Evolutionary conservation across 2,329 filamentous ascomycete genomes (phyloP), one percentile per base, ranked within the genome.

Genomic region (Aspergillus felis): DNA sequence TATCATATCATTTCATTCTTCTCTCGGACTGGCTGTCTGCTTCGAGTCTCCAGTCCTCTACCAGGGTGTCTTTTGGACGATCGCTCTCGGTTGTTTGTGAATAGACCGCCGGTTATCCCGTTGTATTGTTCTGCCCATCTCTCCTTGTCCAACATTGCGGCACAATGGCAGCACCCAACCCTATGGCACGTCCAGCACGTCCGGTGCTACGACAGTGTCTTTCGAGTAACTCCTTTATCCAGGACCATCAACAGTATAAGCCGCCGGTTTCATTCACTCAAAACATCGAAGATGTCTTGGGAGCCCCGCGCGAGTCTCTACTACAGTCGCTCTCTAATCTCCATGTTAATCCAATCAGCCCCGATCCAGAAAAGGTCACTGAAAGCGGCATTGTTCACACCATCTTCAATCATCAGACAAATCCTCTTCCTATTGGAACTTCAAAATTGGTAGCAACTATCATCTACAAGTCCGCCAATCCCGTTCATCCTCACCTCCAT

Each of bases 241-340:
- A 78, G 46, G 78, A 79, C 58, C 78, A 80, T 58, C 76, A 80
- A 61, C 78, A 80, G 57, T 80, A 80, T 62, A 78, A 76, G 54
- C 73, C 75, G 7, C 67, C 70, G 32, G 62, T 64, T 50, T 66
- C 72, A 25, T 62, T 71, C 51, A 71, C 57, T 53, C 71, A 71
- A 57, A 76, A 62, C 46, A 73, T 76, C 54, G 66, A 66, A 29
- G 72, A 75, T 58, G 67, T 77, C 20, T 68, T 76, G 20, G 68
- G 67, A n/a, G 61, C 59, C 38, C 61, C 69, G 9, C 49, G 60
- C n/a, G 70, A 73, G 25, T 56, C 64, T 8, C 53, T 61, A 17
- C 55, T 61, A 6, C 59, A 69, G 20, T 66, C 65, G 38, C 59
- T 72, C 53, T 56, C 66, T n/a, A 47, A 47, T 47, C 65, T 71